Base-by-base conservation (phyloP, 495 filamentous ascomycete species). In the Alectoria sarmentosa region DNA sequence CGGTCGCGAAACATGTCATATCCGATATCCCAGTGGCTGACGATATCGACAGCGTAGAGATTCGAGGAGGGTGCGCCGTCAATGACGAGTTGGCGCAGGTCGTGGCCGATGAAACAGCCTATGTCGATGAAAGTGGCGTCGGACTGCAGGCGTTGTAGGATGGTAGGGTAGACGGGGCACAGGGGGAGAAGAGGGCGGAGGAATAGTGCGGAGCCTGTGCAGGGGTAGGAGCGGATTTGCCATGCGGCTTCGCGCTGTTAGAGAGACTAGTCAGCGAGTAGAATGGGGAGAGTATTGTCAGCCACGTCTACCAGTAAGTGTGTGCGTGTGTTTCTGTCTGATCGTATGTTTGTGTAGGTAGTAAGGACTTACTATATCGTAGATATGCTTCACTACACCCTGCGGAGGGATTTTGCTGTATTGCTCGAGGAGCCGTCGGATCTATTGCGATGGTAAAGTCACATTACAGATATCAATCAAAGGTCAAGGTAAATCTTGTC, bases 1-100 rank as follows among this genome's bases (percentile, higher is more conserved):
- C 64, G 65, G 65, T 84, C 80, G 4, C 55, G 44, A 71, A 81
- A 83, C 7, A 83, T 71, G 8, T 80, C 79, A 67, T 80, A 82
- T 30, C 80, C 79, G 7, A 82, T 62, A 0, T 78, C 67, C 36
- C 77, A 72, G 70, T 80, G 82, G 17, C 74, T 73, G 9, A 69
- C 69, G 1, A 80, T 64, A 39, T 84, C 81, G 13, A 69, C 70
- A 28, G 73, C 78, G 67, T 78, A 78, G 15, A 80, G 62, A 23
- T 72, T 71, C 17, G 66, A 44, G 4, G 69, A 61, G 14, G 71
- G 66, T 21, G 69, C 73, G 7, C 75, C 74, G 23, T 79, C 72
- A 26, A 23, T 17, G 28, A 76, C 74, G 55, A 77, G 41, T 34
- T 74, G 67, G 10, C 76, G 76, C n/a, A 78, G 49, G 36, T 77